Percentiles rank a stretch among this genome's conserved stretches.
These are phyloP conservation scores for Dendrobium huoshanense DNA, from an alignment of 106 monocot genomes.

Conservation along the genomic window DNA sequence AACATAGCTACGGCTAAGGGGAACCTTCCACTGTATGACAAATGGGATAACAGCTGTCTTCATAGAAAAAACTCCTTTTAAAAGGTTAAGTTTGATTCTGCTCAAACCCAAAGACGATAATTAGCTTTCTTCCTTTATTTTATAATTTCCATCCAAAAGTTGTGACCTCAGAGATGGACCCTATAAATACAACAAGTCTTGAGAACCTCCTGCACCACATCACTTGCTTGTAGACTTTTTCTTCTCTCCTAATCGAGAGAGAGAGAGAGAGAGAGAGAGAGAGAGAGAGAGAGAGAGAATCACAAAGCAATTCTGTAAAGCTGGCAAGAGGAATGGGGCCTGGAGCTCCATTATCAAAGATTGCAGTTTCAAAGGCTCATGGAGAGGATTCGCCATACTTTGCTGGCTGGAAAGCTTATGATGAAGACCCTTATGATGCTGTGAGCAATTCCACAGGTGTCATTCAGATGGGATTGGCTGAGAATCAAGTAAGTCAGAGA, in stretches of 20 bases:
- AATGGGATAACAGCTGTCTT: not conserved
- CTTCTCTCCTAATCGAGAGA: not conserved
- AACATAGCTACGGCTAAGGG: not conserved
- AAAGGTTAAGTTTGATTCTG: not conserved
- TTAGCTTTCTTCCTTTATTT: not conserved
- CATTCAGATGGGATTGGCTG: slow-evolving; percentile 74
- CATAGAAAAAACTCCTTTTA: not conserved
- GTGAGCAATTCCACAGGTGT: slow-evolving; percentile 44
- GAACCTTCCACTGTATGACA: not conserved
- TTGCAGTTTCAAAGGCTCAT: slow-evolving; percentile 2
- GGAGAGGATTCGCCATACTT: slow-evolving; percentile 67
- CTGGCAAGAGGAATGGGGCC: not conserved
- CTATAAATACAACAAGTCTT: not conserved
- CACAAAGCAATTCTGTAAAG: not conserved
- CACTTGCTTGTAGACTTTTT: not conserved
- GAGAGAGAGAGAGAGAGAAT: not conserved
- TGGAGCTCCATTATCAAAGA: slow-evolving; percentile 4
- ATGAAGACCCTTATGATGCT: slow-evolving; percentile 47
- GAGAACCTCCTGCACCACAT: not conserved
- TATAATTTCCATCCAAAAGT: slow-evolving; percentile 2
- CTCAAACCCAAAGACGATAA: not conserved
- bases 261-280: not conserved
- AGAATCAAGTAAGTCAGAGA: slow-evolving; percentile 38
- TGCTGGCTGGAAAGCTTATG: slow-evolving; percentile 63
- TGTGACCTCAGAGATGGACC: slow-evolving; percentile 1